A percentile compares a stretch with the other conserved stretches of the same genome.
Evolutionary conservation across 179 eudicot species (phyloP).

Genomic region (Spinacia oleracea): DNA sequence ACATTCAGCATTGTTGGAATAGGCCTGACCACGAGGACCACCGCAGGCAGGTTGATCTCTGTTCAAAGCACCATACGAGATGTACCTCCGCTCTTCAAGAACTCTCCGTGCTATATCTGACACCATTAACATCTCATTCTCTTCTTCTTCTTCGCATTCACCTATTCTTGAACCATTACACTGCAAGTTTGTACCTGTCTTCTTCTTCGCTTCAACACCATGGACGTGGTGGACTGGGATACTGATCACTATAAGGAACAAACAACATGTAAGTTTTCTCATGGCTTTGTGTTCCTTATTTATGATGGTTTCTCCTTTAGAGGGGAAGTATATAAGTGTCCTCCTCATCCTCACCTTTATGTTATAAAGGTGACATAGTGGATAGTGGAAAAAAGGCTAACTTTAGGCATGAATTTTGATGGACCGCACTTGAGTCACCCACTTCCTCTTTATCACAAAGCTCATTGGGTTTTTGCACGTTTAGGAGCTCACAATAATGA

Average conservation of each 20-base stretch:
- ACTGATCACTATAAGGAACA: slow-evolving; percentile 23
- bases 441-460: slow-evolving; percentile 30
- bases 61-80: slow-evolving; percentile 37
- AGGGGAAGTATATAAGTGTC: slow-evolving; percentile 22
- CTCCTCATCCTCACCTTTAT: slow-evolving; percentile 6
- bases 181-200: not conserved
- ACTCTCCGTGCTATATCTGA: slow-evolving; percentile 27
- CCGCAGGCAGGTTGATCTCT: slow-evolving; percentile 39
- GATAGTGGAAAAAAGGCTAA: slow-evolving; percentile 30
- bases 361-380: slow-evolving; percentile 7
- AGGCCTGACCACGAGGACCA: slow-evolving; percentile 34
- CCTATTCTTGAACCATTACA: slow-evolving; percentile 39
- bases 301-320: slow-evolving; percentile 21
- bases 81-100: slow-evolving; percentile 21
- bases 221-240: slow-evolving; percentile 6
- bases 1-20: slow-evolving; percentile 28
- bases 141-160: slow-evolving; percentile 26
- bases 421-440: slow-evolving; percentile 49
- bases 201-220: not conserved
- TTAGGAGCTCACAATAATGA: slow-evolving; percentile 9
- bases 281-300: slow-evolving; percentile 25
- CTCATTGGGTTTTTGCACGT: slow-evolving; percentile 30
- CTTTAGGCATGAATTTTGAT: slow-evolving; percentile 29
- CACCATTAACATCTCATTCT: slow-evolving; percentile 32
- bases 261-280: slow-evolving; percentile 12